These are phyloP conservation scores for Eucalyptus caleyi DNA, from an alignment of 345 rosid genomes.

Conservation along the genomic window DNA sequence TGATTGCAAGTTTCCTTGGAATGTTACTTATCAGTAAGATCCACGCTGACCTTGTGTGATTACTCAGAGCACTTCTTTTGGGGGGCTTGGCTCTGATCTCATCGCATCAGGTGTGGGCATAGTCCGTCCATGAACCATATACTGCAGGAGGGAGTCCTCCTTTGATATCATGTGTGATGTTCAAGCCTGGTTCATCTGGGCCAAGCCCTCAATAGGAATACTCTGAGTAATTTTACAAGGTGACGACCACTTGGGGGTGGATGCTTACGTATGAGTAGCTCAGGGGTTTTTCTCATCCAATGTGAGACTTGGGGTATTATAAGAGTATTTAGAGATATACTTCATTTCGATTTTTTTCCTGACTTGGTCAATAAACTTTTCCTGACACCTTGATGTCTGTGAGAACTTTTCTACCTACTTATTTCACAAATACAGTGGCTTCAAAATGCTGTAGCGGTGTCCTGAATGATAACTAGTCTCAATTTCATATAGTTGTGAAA, in stretches of 20 bases:
- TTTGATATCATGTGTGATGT: not conserved
- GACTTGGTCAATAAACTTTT: not conserved
- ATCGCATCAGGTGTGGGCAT: not conserved
- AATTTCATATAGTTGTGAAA: not conserved
- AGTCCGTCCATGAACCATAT: not conserved
- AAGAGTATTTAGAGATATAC: not conserved
- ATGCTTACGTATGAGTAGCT: not conserved
- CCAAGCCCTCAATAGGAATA: not conserved
- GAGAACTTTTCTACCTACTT: not conserved
- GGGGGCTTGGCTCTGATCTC: not conserved
- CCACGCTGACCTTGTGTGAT: not conserved
- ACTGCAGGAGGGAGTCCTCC: not conserved
- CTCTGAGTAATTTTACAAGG: not conserved
- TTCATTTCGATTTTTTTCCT: not conserved
- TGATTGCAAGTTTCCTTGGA: not conserved
- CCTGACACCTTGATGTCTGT: not conserved
- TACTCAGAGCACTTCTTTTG: not conserved
- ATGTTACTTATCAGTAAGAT: not conserved
- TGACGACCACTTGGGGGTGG: not conserved
- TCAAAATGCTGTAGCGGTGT: not conserved
- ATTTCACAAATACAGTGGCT: not conserved
- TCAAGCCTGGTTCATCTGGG: not conserved
- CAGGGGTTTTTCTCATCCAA: not conserved
- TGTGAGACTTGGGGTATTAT: not conserved
- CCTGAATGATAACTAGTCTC: not conserved